A percentile compares a stretch with the other conserved stretches of the same genome.
Evolutionary conservation across 1,284 basidiomycete species (phyloP).

Genomic region (Cutaneotrichosporon dermatis): DNA sequence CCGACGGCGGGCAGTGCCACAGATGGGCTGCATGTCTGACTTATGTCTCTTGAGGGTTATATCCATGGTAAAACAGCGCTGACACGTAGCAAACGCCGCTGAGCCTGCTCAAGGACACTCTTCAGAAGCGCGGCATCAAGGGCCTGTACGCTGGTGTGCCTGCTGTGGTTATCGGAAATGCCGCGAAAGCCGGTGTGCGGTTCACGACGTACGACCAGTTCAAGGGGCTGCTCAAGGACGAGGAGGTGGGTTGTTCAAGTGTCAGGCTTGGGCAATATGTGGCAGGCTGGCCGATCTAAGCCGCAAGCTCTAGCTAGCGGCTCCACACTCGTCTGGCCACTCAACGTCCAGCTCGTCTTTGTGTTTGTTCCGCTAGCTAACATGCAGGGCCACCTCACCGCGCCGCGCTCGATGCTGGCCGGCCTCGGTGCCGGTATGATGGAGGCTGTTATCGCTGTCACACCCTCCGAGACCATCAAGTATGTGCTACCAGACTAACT

Average conservation of each 20-base stretch:
- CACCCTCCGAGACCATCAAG: constrained; percentile 98
- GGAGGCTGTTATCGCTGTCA: constrained; percentile 92
- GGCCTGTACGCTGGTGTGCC: constrained; percentile 83
- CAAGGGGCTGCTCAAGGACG: constrained; percentile 76
- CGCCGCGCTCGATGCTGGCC: constrained; percentile 76
- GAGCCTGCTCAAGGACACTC: constrained; percentile 63
- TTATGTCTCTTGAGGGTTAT: too few species aligned
- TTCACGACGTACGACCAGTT: constrained; percentile 94
- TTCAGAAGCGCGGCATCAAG: constrained; percentile 64
- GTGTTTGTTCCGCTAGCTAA: too few species aligned
- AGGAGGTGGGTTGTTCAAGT: constrained; percentile 65
- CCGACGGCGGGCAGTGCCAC: too few species aligned
- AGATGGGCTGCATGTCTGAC: too few species aligned
- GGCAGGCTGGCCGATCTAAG: too few species aligned
- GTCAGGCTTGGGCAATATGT: too few species aligned
- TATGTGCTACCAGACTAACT: too few species aligned
- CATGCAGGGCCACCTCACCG: constrained; percentile 76
- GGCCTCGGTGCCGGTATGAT: constrained; percentile 92
- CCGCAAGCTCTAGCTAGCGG: too few species aligned
- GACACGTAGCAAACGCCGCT: constrained; percentile 63
- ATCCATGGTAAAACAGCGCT: too few species aligned
- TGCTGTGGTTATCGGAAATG: constrained; percentile 84
- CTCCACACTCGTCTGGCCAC: too few species aligned
- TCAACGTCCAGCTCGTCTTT: too few species aligned
- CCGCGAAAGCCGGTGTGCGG: constrained; percentile 85